A percentile compares a stretch with the other conserved stretches of the same genome.
Evolutionary conservation across 2,329 filamentous ascomycete species (phyloP).

Genomic region (Cytospora leucostoma): DNA sequence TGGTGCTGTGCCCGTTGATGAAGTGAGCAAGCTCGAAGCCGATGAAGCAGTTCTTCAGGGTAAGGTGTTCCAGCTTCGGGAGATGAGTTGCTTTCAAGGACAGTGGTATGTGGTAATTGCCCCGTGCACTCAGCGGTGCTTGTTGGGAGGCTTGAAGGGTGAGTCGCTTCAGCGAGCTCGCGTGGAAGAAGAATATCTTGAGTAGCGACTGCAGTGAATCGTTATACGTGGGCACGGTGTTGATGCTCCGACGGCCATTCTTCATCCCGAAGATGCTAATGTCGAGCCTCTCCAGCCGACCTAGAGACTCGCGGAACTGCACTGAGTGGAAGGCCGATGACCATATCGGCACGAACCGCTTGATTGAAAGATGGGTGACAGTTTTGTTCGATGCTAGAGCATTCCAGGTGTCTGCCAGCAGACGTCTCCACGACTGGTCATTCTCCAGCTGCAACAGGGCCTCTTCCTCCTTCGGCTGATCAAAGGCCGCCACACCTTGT

Average conservation of each 20-base stretch:
- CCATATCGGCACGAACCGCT: slow-evolving; percentile 23
- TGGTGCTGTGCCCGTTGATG: slow-evolving; percentile 22
- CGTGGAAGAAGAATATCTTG: slow-evolving; percentile 26
- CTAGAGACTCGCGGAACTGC: slow-evolving; percentile 17
- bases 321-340: slow-evolving; percentile 22
- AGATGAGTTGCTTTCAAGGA: slow-evolving; percentile 27
- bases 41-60: slow-evolving; percentile 26
- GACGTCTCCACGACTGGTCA: slow-evolving; percentile 24
- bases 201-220: slow-evolving; percentile 26
- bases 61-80: slow-evolving; percentile 21
- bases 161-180: slow-evolving; percentile 18
- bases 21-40: slow-evolving; percentile 28
- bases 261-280: slow-evolving; percentile 21
- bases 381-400: slow-evolving; percentile 21
- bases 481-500: slow-evolving; percentile 21
- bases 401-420: slow-evolving; percentile 24
- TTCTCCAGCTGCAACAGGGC: slow-evolving; percentile 23
- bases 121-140: slow-evolving; percentile 24
- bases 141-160: slow-evolving; percentile 25
- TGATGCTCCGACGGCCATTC: slow-evolving; percentile 25
- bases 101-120: slow-evolving; percentile 25
- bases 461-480: slow-evolving; percentile 24
- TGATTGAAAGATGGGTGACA: slow-evolving; percentile 20
- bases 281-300: slow-evolving; percentile 21
- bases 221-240: slow-evolving; percentile 25